These are phyloP conservation scores for Crithidia bombi DNA, from an alignment of 208 protist species.

Conservation along the genomic window DNA sequence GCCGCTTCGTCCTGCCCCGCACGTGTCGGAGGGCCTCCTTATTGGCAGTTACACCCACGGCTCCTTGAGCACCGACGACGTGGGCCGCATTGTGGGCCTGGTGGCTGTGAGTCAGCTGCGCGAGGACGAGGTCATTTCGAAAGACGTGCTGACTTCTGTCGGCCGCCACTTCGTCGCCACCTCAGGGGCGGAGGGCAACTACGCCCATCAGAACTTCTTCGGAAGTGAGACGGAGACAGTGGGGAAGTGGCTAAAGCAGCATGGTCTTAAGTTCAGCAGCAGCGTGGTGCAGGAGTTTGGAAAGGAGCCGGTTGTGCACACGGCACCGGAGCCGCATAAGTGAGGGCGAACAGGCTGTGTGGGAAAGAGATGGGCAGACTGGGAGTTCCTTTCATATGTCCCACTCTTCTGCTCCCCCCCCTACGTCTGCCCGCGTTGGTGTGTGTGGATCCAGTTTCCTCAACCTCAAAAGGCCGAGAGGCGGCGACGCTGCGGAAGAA, in stretches of 20 bases:
- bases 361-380: too few species aligned
- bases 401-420: too few species aligned
- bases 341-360: conserved; percentile 8
- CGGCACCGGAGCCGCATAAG: conserved; percentile 38
- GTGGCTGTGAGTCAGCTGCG: conserved; percentile 62
- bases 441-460: too few species aligned
- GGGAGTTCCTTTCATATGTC: too few species aligned
- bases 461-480: too few species aligned
- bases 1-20: conserved; percentile 52
- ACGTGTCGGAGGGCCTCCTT: conserved; percentile 57
- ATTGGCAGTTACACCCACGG: conserved; percentile 86
- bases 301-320: conserved; percentile 85
- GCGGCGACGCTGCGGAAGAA: too few species aligned
- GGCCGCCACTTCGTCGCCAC: conserved; percentile 87
- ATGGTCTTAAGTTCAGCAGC: conserved; percentile 73
- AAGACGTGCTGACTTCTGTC: conserved; percentile 59
- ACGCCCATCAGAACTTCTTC: conserved; percentile 85
- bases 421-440: too few species aligned
- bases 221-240: conserved; percentile 70
- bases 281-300: conserved; percentile 88
- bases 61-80: conserved; percentile 46
- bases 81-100: conserved; percentile 82
- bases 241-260: conserved; percentile 83
- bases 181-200: conserved; percentile 75
- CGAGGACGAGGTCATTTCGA: conserved; percentile 34